Evolutionary conservation across 176 grass and related monocot genomes (phyloP).

Genomic region (Rhipidocladum racemiflorum): DNA sequence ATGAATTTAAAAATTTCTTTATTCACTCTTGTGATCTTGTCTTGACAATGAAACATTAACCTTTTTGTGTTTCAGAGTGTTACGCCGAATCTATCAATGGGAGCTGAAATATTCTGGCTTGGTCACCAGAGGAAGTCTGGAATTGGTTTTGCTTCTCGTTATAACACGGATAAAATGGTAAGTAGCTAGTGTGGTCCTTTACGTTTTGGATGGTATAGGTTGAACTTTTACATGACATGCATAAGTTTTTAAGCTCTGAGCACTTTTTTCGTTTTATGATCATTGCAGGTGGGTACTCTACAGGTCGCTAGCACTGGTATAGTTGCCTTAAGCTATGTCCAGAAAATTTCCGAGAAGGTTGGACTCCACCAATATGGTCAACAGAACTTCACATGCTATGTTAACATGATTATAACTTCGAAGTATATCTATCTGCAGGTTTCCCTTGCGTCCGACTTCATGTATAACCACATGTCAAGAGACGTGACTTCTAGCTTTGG

Average conservation of each 20-base stretch:
- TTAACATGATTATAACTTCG: slow-evolving; percentile 29
- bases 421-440: slow-evolving; percentile 50
- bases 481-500: slow-evolving; percentile 93
- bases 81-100: slow-evolving; percentile 81
- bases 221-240: not conserved
- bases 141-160: slow-evolving; percentile 85
- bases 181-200: not conserved
- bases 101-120: slow-evolving; percentile 95
- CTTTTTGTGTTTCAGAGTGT: slow-evolving; percentile 66
- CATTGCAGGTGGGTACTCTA: slow-evolving; percentile 80
- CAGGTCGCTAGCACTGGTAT: slow-evolving; percentile 95
- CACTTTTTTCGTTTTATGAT: slow-evolving; percentile 7
- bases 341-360: slow-evolving; percentile 98
- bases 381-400: not conserved
- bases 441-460: slow-evolving; percentile 92
- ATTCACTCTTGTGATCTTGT: not conserved
- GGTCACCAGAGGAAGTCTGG: slow-evolving; percentile 97
- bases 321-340: slow-evolving; percentile 93
- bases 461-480: slow-evolving; percentile 97
- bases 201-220: not conserved
- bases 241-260: not conserved
- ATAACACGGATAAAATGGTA: slow-evolving; percentile 98
- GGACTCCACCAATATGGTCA: slow-evolving; percentile 3
- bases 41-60: not conserved
- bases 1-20: not conserved